These are phyloP conservation scores for Pythium myriotylum DNA, from an alignment of 352 stramenopile species.

Conservation along the genomic window DNA sequence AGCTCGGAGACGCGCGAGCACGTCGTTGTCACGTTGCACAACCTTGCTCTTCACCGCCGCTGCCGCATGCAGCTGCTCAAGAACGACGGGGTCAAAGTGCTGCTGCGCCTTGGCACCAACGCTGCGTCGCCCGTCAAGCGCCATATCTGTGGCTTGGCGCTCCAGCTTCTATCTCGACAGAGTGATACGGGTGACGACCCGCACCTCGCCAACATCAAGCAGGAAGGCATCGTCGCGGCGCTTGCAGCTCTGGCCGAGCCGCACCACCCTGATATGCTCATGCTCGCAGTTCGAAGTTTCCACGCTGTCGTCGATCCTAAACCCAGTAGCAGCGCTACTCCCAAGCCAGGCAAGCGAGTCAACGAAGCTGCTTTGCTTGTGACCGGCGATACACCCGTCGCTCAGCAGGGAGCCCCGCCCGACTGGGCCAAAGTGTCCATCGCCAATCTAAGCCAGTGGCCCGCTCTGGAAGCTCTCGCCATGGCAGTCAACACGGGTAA, in stretches of 20 bases:
- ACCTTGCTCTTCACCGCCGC: constrained; percentile 54
- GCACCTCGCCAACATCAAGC: constrained; percentile 62
- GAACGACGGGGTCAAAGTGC: constrained; percentile 75
- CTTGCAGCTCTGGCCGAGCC: constrained; percentile 63
- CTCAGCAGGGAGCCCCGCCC: constrained; percentile 46
- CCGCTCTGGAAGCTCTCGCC: constrained; percentile 41
- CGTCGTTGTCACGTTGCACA: constrained; percentile 68
- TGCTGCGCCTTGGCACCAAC: constrained; percentile 53
- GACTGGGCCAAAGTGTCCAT: constrained; percentile 68
- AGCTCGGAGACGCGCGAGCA: constrained; percentile 61
- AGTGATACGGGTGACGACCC: constrained; percentile 37
- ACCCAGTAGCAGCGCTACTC: constrained; percentile 13
- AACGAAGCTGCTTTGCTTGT: constrained; percentile 28
- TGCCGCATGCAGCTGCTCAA: constrained; percentile 73
- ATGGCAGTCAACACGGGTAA: constrained; percentile 17
- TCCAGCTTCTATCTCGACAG: constrained; percentile 56
- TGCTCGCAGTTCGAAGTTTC: constrained; percentile 31
- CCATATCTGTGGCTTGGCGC: constrained; percentile 62
- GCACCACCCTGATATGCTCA: constrained; percentile 57
- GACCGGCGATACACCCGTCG: constrained; percentile 36
- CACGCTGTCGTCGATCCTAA: constrained; percentile 27
- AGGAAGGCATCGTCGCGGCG: constrained; percentile 68
- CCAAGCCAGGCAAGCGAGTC: constrained; percentile 11
- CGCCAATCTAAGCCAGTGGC: constrained; percentile 48
- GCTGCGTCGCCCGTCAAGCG: constrained; percentile 51